Conservation (phyloP, 2,329 filamentous ascomycete species). For the Ophiostoma sp. region DNA sequence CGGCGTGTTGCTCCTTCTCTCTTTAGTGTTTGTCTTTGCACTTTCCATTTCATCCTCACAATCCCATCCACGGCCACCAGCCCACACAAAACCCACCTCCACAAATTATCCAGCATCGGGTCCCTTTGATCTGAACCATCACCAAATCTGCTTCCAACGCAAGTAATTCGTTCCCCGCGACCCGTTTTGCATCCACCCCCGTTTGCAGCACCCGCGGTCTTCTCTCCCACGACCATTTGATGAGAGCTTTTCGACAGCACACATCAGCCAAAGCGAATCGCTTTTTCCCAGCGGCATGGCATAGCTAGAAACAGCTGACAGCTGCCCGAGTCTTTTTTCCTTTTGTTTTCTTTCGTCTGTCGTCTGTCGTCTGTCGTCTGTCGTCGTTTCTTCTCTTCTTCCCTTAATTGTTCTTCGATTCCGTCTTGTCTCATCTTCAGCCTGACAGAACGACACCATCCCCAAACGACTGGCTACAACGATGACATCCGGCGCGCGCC, state of each 20-base stretch:
- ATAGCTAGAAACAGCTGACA: not conserved
- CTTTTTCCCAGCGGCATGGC: not conserved
- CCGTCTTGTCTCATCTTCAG: not conserved
- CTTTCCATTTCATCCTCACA: constrained; percentile 11
- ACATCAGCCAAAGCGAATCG: too few species aligned
- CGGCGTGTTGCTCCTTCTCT: constrained; percentile 13
- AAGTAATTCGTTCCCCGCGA: not conserved
- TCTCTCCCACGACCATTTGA: not conserved
- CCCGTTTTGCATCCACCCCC: not conserved
- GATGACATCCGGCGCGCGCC: constrained; percentile 20
- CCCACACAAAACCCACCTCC: constrained; percentile 12
- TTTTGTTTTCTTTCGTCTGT: not conserved
- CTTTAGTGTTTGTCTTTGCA: not conserved
- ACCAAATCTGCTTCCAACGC: not conserved
- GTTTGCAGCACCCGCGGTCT: not conserved
- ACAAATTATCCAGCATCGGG: constrained; percentile 8
- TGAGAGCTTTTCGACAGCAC: not conserved
- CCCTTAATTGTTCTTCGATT: too few species aligned
- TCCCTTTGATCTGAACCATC: not conserved
- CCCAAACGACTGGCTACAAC: not conserved
- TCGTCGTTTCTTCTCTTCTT: not conserved
- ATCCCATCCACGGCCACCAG: not conserved
- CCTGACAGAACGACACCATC: not conserved
- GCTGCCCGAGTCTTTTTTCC: not conserved
- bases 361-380: too few species aligned